A percentile compares a stretch with the other conserved stretches of the same genome.
phyloP scores from a whole-genome alignment of 2,329 filamentous ascomycete genomes.

The Cladorrhinum sp. region DNA sequence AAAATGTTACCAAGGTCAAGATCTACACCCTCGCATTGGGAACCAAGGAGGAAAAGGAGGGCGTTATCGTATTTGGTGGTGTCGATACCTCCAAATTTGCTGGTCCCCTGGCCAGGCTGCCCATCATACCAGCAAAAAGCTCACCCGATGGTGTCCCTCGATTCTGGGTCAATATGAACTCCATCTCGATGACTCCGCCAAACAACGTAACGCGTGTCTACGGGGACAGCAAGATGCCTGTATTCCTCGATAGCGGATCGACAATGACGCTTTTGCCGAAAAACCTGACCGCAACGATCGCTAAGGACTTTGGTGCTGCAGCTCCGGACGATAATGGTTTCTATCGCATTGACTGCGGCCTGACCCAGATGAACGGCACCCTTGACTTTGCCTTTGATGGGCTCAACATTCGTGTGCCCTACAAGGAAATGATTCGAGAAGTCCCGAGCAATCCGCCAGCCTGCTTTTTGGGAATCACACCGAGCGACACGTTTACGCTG shows the following conservation, averaged over 20 bases:
- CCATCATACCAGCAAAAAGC: constrained; percentile 54
- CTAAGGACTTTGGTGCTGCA: constrained; percentile 46
- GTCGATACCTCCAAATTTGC: constrained; percentile 63
- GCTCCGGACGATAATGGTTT: constrained; percentile 41
- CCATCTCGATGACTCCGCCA: constrained; percentile 42
- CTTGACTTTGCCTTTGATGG: constrained; percentile 50
- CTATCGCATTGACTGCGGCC: constrained; percentile 45
- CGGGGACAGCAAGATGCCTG: constrained; percentile 43
- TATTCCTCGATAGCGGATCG: constrained; percentile 69
- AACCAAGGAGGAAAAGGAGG: constrained; percentile 56
- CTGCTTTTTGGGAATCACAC: constrained; percentile 51
- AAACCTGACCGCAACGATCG: constrained; percentile 48
- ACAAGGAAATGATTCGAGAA: constrained; percentile 47
- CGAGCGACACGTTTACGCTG: constrained; percentile 47
- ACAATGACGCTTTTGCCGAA: constrained; percentile 66
- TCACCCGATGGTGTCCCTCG: constrained; percentile 54
- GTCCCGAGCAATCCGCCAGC: constrained; percentile 29
- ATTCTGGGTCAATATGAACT: constrained; percentile 52
- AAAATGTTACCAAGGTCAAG: constrained; percentile 56
- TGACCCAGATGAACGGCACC: constrained; percentile 40
- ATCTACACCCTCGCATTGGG: constrained; percentile 66
- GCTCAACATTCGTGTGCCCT: constrained; percentile 48
- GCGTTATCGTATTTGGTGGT: constrained; percentile 67
- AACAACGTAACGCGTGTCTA: constrained; percentile 34
- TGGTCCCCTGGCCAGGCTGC: constrained; percentile 57